These are phyloP conservation scores for Kwoniella sp. DNA, from an alignment of 768 basidiomycete species.

Conservation along the genomic window DNA sequence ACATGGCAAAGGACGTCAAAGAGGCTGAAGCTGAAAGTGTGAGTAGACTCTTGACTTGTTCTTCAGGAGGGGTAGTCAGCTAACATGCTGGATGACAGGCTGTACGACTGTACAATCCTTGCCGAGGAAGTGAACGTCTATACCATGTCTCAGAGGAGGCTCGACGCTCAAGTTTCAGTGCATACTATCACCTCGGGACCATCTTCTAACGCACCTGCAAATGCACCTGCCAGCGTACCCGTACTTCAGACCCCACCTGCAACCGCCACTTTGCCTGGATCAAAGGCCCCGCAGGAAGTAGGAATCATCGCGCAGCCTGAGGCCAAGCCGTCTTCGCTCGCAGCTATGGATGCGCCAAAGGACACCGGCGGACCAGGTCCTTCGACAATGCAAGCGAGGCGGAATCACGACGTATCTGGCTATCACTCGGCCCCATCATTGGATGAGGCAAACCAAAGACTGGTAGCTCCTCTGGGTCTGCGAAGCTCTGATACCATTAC, in stretches of 20 bases:
- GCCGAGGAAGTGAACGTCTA: slow-evolving; percentile 24
- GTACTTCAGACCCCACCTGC: too few species aligned
- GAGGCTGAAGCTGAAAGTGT: slow-evolving; percentile 51
- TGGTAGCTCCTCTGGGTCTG: slow-evolving; percentile 4
- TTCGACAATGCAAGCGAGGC: slow-evolving; percentile 12
- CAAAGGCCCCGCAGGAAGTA: too few species aligned
- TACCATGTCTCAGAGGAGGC: background rate
- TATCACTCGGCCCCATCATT: background rate
- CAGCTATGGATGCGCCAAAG: background rate
- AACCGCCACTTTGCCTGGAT: too few species aligned
- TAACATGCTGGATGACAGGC: slow-evolving; percentile 25
- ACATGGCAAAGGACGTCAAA: slow-evolving; percentile 53
- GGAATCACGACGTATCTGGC: background rate
- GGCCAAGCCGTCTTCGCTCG: background rate
- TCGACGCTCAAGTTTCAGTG: background rate
- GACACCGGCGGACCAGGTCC: slow-evolving; percentile 24
- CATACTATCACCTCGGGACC: background rate
- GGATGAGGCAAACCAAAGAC: slow-evolving; percentile 15
- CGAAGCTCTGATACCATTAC: too few species aligned
- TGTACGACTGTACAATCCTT: slow-evolving; percentile 56
- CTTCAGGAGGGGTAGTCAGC: too few species aligned
- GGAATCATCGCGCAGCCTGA: background rate
- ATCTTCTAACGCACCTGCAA: background rate
- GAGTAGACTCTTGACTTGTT: too few species aligned
- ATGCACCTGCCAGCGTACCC: background rate